Evolutionary conservation across 805 yeast genomes (phyloP), one percentile per base, ranked within the genome.

Genomic region (Jamesozyma lodderae): DNA sequence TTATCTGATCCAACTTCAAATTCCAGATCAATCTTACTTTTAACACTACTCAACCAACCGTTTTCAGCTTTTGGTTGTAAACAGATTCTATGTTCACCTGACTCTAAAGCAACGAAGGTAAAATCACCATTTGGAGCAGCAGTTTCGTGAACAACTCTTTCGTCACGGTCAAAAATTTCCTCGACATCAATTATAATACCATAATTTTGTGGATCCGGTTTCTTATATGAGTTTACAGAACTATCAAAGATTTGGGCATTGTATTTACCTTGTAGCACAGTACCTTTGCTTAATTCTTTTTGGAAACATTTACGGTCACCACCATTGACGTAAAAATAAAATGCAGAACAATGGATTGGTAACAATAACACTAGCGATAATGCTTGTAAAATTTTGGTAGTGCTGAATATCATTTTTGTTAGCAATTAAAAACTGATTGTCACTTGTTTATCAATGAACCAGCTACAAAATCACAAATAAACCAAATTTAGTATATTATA

Each of bases 71-170:
- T 66, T n/a, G 70, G 67, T 44, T 64, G 67, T 45, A 81, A 66
- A 60, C 92, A 81, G 56, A 81, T 74, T 60, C 75, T 77, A 63
- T 81, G 90, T 53, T 81, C 90, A 50, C 92, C 92, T 14, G 81
- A 66, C 45, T 79, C 88, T 29, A 73, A 60, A 2, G 90, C 81
- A 26, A 82, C 75, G 64, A 80, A 81, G 8, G 85, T 73, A 53
- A 81, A 79, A 45, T 79, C 82, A 22, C 87, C 86, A 29, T 63
- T 60, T 29, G 85, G 73, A 7, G 73, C 57, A 27, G 79, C 75
- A 59, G 74, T 79, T 55, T 80, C 88, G 43, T 75, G 73, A 20
- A 77, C 82, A 39, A 81, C 88, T 49, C 81, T 66, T 55, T 81
- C 84, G 60, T 81, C 75, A 59, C 79, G 79, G 59, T 81, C 88